Base-by-base conservation (phyloP, 164 flowering plant genomes). In the Vitis cinerea region DNA sequence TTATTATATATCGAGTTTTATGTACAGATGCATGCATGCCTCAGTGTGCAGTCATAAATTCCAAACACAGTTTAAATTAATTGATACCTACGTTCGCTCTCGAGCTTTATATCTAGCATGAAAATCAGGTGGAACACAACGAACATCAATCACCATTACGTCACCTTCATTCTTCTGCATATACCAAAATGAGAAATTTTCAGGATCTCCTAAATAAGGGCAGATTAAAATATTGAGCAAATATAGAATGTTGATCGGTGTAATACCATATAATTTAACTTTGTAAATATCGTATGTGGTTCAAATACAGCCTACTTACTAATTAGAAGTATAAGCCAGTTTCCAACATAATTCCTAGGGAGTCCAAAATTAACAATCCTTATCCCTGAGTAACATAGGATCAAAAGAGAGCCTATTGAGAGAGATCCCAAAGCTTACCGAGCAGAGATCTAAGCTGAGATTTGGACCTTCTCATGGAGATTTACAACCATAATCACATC, bases 1-100 rank as follows among this genome's bases (percentile, higher is more conserved):
- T 37, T 37, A 27, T 10, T 50, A 6, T 63, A 6, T 17, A 37
- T 63, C 2, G 13, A 64, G 7, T 37, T 37, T 23, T 3, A 37
- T 37, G 44, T 50, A 50, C 52, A 9, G 59, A 57, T n/a, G 17
- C 11, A 16, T 10, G 13, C 29, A 59, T 3, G 13, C 37, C 44
- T 8, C 37, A 27, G 2, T 14, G 12, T 52, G 37, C 30, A 9
- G 14, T 51, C 50, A 8, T 10, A 15, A 53, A 16, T 59, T 61
- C 53, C 13, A 47, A 13, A 29, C 55, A 52, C 54, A 29, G 52
- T 19, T 50, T 52, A 50, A 63, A 54, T 71, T 23, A 9, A 69
- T 63, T 70, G 80, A 71, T 85, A 91, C 98, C 78, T 83, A 95
- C 98, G 88, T 95, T 78, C 99, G 89, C 76, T 95, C 99, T 81